These are phyloP conservation scores for Phaseolus lunatus DNA, from an alignment of 306 rosid species.

Conservation along the genomic window DNA sequence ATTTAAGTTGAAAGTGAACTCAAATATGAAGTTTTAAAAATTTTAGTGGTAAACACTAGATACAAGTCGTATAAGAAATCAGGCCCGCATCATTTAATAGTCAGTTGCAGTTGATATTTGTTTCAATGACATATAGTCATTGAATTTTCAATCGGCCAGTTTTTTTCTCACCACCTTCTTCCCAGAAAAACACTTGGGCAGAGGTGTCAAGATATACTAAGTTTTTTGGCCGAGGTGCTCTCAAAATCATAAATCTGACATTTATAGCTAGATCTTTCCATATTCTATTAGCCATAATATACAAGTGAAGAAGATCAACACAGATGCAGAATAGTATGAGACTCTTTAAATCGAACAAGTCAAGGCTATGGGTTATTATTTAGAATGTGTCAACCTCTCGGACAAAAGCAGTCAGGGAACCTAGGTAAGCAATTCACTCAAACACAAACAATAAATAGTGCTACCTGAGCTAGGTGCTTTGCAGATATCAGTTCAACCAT, in stretches of 20 bases:
- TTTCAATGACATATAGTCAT: neutral
- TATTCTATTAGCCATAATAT: slow-evolving; percentile 1
- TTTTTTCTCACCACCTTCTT: slow-evolving; percentile 3
- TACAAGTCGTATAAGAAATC: slow-evolving; percentile 5
- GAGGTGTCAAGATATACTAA: neutral
- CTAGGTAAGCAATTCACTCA: slow-evolving; percentile 6
- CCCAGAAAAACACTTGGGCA: neutral
- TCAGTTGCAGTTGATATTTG: slow-evolving; percentile 14
- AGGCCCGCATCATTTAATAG: neutral
- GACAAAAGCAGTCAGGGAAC: slow-evolving; percentile 11
- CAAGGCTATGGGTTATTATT: slow-evolving; percentile 25
- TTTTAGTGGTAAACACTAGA: neutral
- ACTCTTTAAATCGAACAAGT: slow-evolving; percentile 35
- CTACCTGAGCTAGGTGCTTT: slow-evolving; percentile 97
- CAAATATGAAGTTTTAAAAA: slow-evolving; percentile 17
- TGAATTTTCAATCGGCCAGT: slow-evolving; percentile 1
- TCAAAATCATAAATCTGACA: neutral
- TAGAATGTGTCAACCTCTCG: slow-evolving; percentile 15
- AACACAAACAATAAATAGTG: slow-evolving; percentile 23
- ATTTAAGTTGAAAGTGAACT: slow-evolving; percentile 12
- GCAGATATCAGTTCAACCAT: slow-evolving; percentile 96
- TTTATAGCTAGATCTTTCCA: slow-evolving; percentile 22
- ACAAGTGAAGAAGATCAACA: slow-evolving; percentile 12
- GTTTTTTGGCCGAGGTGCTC: neutral
- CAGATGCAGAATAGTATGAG: neutral